Evolutionary conservation across 2,329 filamentous ascomycete species (phyloP).

Genomic region (Aspergillus pseudonomiae): DNA sequence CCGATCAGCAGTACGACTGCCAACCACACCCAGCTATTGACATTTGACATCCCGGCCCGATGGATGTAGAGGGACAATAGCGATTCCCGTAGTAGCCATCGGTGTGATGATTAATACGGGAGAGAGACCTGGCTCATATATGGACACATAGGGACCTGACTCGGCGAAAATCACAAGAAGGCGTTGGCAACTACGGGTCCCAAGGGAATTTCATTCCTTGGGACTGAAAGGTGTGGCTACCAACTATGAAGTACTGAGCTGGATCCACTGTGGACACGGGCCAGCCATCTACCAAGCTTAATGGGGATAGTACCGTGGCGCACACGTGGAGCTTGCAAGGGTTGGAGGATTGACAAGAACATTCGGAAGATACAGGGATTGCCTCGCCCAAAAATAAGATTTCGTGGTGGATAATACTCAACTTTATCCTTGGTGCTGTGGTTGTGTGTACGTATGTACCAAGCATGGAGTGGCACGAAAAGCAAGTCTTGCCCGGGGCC

Average conservation of each 20-base stretch:
- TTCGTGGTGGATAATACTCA: neutral
- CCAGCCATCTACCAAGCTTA: neutral
- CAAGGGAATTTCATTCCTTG: neutral
- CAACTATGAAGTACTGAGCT: neutral
- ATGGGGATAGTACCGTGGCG: neutral
- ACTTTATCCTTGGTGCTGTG: neutral
- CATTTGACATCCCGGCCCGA: slow-evolving; percentile 5
- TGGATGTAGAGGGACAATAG: neutral
- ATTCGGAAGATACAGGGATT: too few species aligned
- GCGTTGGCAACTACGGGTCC: neutral
- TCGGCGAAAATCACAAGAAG: neutral
- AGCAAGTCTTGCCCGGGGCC: too few species aligned
- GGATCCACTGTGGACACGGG: neutral
- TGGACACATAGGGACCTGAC: neutral
- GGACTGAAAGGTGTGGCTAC: neutral
- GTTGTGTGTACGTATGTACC: neutral
- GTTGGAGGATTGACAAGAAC: slow-evolving; percentile 3
- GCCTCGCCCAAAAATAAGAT: neutral
- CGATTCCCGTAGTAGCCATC: neutral
- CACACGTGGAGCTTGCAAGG: slow-evolving; percentile 8
- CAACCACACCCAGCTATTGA: slow-evolving; percentile 19
- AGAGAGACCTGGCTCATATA: neutral
- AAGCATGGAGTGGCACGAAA: neutral
- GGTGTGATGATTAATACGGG: neutral
- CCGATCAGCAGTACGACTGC: slow-evolving; percentile 17